Evolutionary conservation across 306 rosid species (phyloP).

Genomic region (Quercus alba): DNA sequence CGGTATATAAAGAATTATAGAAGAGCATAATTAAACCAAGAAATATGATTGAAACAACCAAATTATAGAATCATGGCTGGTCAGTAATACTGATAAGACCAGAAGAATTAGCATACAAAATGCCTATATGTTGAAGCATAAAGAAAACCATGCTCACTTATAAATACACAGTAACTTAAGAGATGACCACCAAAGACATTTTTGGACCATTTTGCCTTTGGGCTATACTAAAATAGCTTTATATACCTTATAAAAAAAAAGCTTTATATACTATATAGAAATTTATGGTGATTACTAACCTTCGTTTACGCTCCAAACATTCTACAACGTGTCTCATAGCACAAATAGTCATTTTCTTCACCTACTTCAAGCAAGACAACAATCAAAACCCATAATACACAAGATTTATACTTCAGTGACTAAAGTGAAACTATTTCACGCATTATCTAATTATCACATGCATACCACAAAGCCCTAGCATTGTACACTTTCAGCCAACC

Average conservation of each 20-base stretch:
- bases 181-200: too few species aligned
- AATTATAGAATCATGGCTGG: neutral
- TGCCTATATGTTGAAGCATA: neutral
- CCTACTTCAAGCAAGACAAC: constrained; percentile 38
- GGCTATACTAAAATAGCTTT: too few species aligned
- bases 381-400: neutral
- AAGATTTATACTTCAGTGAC: neutral
- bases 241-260: too few species aligned
- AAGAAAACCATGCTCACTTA: neutral
- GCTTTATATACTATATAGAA: neutral
- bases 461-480: neutral
- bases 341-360: constrained; percentile 66
- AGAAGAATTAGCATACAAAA: neutral
- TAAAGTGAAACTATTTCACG: neutral
- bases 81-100: neutral
- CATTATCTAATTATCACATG: neutral
- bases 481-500: neutral
- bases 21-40: neutral
- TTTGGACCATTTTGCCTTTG: too few species aligned
- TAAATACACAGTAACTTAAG: neutral
- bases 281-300: neutral
- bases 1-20: too few species aligned
- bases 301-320: too few species aligned
- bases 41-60: neutral
- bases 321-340: constrained; percentile 30